Base-by-base conservation (phyloP, 352 stramenopile genomes). In the Plasmopara viticola region DNA sequence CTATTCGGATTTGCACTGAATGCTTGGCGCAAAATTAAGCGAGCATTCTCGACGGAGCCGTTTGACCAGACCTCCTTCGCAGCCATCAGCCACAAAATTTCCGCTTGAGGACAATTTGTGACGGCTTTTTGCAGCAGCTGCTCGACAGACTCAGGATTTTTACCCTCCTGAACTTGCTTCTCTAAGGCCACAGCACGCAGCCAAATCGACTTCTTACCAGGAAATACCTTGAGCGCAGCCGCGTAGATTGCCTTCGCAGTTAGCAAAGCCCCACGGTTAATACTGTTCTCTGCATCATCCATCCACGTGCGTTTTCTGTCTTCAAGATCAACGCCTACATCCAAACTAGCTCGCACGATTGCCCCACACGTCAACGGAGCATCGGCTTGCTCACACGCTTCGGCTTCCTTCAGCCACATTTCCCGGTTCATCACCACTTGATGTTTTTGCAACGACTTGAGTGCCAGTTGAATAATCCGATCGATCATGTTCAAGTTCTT, bases 31-130 rank as follows among this genome's bases (percentile, higher is more conserved):
- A 99, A 72, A 45, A 99, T 96, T 20, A 87, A 70, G 2, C 97
- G 80, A 9, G 96, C 96, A 28, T 89, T 91, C 42, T 95, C 84
- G 9, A 98, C 89, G 49, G 98, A 90, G 1, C 94, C 90, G 15
- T 89, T 91, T 9, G 59, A 78, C 96, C 96, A 99, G 54, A 96
- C 95, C 64, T 99, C 94, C 68, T 99, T 99, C 4, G 96, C 97
- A 29, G 91, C 87, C 74, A 98, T 95, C 59, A 98, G 81, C 95
- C 95, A 99, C 48, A 99, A 86, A 33, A 98, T 93, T 72, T 99
- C 96, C 1, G 93, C 90, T 9, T 90, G 66, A 18, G 95, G 96
- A 46, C 97, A 97, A 50, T 76, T 71, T 25, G 89, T 88, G n/a
- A 98, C 94, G 4, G 96, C 96, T 29, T 95, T 85, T 35, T 95